A percentile compares a stretch with the other conserved stretches of the same genome.
These are phyloP conservation scores for Hyaloperonospora brassicae DNA, from an alignment of 352 stramenopile species.

Conservation along the genomic window DNA sequence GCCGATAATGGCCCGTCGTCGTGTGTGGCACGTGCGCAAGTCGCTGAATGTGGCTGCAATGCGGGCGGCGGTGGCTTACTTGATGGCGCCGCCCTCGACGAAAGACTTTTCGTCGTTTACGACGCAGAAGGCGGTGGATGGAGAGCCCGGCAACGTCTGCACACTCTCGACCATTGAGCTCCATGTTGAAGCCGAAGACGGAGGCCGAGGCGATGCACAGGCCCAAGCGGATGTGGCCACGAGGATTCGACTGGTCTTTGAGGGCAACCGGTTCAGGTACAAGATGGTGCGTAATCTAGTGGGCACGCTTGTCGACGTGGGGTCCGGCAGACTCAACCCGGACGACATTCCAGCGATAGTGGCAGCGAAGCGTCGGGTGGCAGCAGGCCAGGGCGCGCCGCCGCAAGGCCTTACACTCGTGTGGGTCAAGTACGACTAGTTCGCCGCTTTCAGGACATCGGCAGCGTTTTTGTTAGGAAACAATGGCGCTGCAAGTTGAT, in stretches of 20 bases:
- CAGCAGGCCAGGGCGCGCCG: slow-evolving; percentile 59
- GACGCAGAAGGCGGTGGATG: slow-evolving; percentile 35
- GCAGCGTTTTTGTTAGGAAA: slow-evolving; percentile 12
- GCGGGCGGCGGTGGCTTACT: slow-evolving; percentile 27
- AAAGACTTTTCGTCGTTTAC: slow-evolving; percentile 73
- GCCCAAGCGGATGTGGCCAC: slow-evolving; percentile 24
- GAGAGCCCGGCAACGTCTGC: slow-evolving; percentile 45
- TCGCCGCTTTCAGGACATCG: slow-evolving; percentile 5
- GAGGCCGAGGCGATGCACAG: slow-evolving; percentile 11
- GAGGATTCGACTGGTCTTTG: slow-evolving; percentile 43
- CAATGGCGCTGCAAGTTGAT: slow-evolving; percentile 3
- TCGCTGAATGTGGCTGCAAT: slow-evolving; percentile 48
- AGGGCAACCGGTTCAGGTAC: slow-evolving; percentile 73
- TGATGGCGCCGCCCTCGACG: slow-evolving; percentile 22
- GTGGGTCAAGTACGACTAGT: slow-evolving; percentile 28
- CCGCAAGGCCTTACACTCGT: slow-evolving; percentile 54
- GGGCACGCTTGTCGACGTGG: slow-evolving; percentile 70
- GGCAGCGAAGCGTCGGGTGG: slow-evolving; percentile 37
- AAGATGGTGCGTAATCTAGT: slow-evolving; percentile 84
- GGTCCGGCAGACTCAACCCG: slow-evolving; percentile 35
- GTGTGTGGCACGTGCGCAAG: slow-evolving; percentile 56
- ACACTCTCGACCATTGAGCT: slow-evolving; percentile 36
- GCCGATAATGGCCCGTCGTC: slow-evolving; percentile 37
- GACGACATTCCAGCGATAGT: slow-evolving; percentile 43
- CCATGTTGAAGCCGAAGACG: slow-evolving; percentile 10